Conservation (phyloP, 176 grass and related monocot genomes). For the Thalia dealbata region DNA sequence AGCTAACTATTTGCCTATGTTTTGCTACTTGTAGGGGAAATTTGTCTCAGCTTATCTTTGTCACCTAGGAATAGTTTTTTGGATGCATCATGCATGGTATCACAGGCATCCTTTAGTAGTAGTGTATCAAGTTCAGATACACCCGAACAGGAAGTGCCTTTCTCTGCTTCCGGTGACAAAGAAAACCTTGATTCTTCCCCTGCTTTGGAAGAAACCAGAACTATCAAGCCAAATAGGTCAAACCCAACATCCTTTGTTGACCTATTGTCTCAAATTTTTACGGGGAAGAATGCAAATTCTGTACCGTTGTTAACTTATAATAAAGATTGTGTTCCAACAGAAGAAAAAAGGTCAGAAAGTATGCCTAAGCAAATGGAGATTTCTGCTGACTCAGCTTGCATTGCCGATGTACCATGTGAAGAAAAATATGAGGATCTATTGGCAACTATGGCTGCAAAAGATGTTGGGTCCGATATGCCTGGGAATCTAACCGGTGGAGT, state of each 20-base stretch:
- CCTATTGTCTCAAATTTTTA: constrained; percentile 46
- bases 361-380: constrained; percentile 16
- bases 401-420: constrained; percentile 11
- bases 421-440: constrained; percentile 50
- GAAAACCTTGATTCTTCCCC: no score
- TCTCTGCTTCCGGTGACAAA: neutral
- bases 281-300: constrained; percentile 31
- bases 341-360: constrained; percentile 23
- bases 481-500: constrained; percentile 60
- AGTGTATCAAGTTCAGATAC: constrained; percentile 3
- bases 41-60: constrained; percentile 52
- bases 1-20: constrained; percentile 9
- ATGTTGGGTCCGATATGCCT: constrained; percentile 65
- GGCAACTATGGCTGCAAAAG: constrained; percentile 32
- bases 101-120: neutral
- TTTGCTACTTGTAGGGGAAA: constrained; percentile 56
- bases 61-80: constrained; percentile 15
- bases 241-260: constrained; percentile 38
- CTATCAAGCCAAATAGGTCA: constrained; percentile 25
- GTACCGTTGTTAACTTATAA: constrained; percentile 3
- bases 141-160: constrained; percentile 1
- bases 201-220: constrained; percentile 18
- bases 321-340: constrained; percentile 16
- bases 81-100: neutral
- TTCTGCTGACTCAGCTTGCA: constrained; percentile 23